Evolutionary conservation across 2,329 filamentous ascomycete genomes (phyloP).

Genomic region (Fusarium nanum): DNA sequence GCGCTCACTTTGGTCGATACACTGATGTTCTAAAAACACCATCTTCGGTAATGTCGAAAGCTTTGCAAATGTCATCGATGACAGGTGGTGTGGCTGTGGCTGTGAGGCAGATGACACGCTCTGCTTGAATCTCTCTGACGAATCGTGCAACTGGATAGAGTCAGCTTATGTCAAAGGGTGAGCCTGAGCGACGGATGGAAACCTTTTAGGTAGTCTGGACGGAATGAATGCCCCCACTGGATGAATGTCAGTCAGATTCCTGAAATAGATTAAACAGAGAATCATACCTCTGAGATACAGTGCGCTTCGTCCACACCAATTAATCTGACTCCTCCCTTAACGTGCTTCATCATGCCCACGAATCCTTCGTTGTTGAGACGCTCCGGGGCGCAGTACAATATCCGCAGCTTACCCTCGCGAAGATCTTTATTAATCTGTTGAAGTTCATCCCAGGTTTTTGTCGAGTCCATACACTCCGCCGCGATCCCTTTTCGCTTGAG

Average conservation of each 20-base stretch:
- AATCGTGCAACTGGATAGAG: constrained; percentile 62
- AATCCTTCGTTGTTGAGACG: constrained; percentile 71
- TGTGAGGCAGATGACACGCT: constrained; percentile 69
- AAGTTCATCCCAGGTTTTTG: constrained; percentile 62
- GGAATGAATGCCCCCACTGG: constrained; percentile 62
- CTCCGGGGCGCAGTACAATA: constrained; percentile 70
- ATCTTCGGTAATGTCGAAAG: constrained; percentile 59
- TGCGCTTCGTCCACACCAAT: constrained; percentile 70
- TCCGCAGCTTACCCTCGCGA: constrained; percentile 59
- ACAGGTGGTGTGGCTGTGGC: constrained; percentile 69
- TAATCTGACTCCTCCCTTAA: constrained; percentile 66
- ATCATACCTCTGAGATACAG: constrained; percentile 60
- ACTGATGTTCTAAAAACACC: constrained; percentile 69
- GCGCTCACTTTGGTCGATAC: constrained; percentile 64
- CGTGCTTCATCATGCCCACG: constrained; percentile 64
- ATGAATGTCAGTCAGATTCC: constrained; percentile 1
- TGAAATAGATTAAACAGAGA: fast-evolving
- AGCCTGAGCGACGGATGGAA: constrained; percentile 13
- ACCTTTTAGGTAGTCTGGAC: constrained; percentile 64
- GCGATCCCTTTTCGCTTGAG: constrained; percentile 61
- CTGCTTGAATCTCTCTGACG: constrained; percentile 64
- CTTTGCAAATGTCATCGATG: constrained; percentile 64
- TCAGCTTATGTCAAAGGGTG: neutral
- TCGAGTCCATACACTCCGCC: constrained; percentile 68
- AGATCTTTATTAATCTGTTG: constrained; percentile 53